Base-by-base conservation (phyloP, 148 eudicot species). In the Hydrangea macrophylla region DNA sequence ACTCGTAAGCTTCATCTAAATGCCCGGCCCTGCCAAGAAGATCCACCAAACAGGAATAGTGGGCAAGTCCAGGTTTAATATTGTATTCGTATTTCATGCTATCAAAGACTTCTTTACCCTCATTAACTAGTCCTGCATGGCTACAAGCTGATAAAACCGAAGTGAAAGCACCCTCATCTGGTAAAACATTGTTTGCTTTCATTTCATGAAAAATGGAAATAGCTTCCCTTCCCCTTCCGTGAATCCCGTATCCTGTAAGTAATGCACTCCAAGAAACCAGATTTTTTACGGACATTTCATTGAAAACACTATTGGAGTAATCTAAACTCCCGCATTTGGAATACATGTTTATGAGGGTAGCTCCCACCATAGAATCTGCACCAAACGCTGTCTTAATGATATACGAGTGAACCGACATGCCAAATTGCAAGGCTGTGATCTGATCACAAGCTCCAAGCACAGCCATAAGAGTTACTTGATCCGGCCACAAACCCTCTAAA, bases 111-210 rank as follows among this genome's bases (percentile, higher is more conserved):
- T 72, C 79, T 62, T 70, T 60, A 27, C 80, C 83, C 59, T 79
- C 76, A 15, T 39, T 69, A 23, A 76, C 78, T 24, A 82, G 70
- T 24, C 83, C 85, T 11, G 78, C 70, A 54, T 75, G 85, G 53
- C 78, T 79, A 68, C 86, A 82, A 9, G 83, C 79, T 58, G 82
- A 69, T 59, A 81, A 69, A 71, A 78, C 66, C 42, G 75, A 53
- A n/a, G 75, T 64, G 55, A 79, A 76, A 73, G 67, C 68, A 54
- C 73, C 78, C 55, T 67, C 76, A 23, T 73, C 83, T 3, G 72
- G 80, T 68, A 67, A 23, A 42, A 82, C 56, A 26, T 36, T 54
- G 10, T 36, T 55, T 30, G 2, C 59, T 42, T n/a, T 53, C 77
- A 81, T 75, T 69, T 79, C 45, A 24, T 62, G 36, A 35, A 75